Evolutionary conservation across 208 protist species (phyloP).

Genomic region (Wallacemonas collosoma): DNA sequence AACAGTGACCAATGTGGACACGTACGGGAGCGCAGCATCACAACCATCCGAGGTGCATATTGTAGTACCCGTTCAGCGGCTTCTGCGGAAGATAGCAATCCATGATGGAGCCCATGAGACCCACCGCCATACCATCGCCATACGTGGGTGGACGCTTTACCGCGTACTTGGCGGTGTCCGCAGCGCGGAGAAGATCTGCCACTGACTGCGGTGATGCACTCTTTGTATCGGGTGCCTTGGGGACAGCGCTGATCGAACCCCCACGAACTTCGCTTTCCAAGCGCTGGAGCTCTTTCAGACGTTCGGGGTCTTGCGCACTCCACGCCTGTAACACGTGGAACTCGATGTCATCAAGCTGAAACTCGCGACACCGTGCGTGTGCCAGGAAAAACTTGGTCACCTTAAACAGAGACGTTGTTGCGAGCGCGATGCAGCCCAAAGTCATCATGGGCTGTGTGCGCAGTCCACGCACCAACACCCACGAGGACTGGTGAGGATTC

Average conservation of each 20-base stretch:
- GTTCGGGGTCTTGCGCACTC: slow-evolving; percentile 23
- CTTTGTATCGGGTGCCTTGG: neutral
- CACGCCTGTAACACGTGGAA: slow-evolving; percentile 46
- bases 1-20: neutral
- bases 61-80: slow-evolving; percentile 64
- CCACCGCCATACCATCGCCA: slow-evolving; percentile 81
- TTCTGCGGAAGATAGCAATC: slow-evolving; percentile 84
- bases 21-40: slow-evolving; percentile 15
- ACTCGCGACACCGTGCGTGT: slow-evolving; percentile 70
- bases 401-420: slow-evolving; percentile 66
- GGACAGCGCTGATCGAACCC: neutral
- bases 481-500: slow-evolving; percentile 42
- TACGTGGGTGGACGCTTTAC: slow-evolving; percentile 46
- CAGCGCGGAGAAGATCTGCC: slow-evolving; percentile 3
- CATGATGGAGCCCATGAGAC: slow-evolving; percentile 77
- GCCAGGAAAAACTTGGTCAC: slow-evolving; percentile 66
- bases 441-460: slow-evolving; percentile 77
- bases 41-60: slow-evolving; percentile 69
- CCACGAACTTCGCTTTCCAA: neutral
- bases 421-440: slow-evolving; percentile 63
- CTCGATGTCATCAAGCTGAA: slow-evolving; percentile 72
- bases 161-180: neutral
- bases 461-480: slow-evolving; percentile 61
- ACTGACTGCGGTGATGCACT: neutral
- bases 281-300: slow-evolving; percentile 4